Evolutionary conservation across 2,329 filamentous ascomycete genomes (phyloP), one percentile per base, ranked within the genome.

Genomic region (Xylariaceae sp.): DNA sequence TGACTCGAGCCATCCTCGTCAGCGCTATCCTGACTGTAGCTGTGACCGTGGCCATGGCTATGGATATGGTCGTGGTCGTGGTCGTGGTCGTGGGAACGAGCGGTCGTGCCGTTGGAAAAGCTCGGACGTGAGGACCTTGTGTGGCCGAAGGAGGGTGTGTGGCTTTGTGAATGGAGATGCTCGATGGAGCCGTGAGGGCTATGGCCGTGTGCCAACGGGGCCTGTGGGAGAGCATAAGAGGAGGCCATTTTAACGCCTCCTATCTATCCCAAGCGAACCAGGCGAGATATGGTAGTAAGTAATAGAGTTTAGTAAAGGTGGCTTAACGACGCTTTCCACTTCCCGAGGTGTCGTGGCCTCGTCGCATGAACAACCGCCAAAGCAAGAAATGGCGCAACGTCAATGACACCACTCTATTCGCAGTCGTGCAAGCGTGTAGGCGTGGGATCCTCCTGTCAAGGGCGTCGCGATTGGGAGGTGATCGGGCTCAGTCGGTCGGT

Each of bases 171-270:
- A 53, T 72, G 71, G 6, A 64, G 58, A 33, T 66, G 71, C 9
- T 72, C 70, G 40, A 69, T 68, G 12, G 69, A 66, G 49, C 66
- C 46, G 31, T 60, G 57, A 19, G 52, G 53, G 18, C 36, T 56
- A 46, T 70, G 68, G 45, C 48, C 73, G 58, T 76, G 76, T 47
- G 76, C 74, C 42, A 80, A 66, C 38, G 76, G 71, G 34, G 78
- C 72, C 34, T 77, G 73, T n/a, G 80, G 80, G 49, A 83, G 66
- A 47, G 74, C 71, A 63, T 80, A 83, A 18, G 80, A 76, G 36
- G 79, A 76, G 54, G 76, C 73, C 76, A 80, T 80, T 10, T 13
- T 38, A 28, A 28, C 4, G 7, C 7, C 22, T 28, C 22, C 22
- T 28, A 28, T 28, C 22, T 28, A 28, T 28, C 22, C 7, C 22